Conservation (phyloP, 441 rosid genomes). For the Cnidoscolus chayamansa region DNA sequence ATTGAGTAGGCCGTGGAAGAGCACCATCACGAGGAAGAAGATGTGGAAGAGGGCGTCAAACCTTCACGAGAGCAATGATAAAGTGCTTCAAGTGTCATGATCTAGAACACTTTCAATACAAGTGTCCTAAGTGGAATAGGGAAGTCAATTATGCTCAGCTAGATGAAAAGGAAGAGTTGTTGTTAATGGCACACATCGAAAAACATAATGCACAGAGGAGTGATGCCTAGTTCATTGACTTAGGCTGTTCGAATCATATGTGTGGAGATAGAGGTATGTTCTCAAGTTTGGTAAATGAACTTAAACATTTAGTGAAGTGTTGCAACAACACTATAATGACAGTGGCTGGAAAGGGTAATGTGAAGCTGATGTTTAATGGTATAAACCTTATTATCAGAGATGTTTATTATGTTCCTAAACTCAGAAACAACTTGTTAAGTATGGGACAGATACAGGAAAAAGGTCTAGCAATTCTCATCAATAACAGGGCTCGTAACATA, state of each 20-base stretch:
- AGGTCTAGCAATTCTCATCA: neutral
- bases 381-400: neutral
- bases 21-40: neutral
- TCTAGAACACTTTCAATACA: neutral
- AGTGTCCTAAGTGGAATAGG: neutral
- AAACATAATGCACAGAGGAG: neutral
- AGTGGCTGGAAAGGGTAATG: neutral
- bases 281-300: neutral
- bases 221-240: neutral
- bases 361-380: neutral
- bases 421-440: neutral
- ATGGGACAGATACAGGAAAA: neutral
- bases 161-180: neutral
- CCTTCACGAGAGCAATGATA: neutral
- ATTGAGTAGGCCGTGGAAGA: neutral
- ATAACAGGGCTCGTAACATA: neutral
- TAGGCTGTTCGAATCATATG: neutral
- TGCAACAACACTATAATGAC: neutral
- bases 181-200: neutral
- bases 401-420: conserved; percentile 4
- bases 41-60: neutral
- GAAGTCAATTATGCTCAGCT: neutral
- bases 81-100: neutral
- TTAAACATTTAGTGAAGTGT: neutral
- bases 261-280: neutral